Evolutionary conservation across 1,139 yeast genomes (phyloP), one percentile per base, ranked within the genome.

Genomic region (Blastobotrys ciferrii): DNA sequence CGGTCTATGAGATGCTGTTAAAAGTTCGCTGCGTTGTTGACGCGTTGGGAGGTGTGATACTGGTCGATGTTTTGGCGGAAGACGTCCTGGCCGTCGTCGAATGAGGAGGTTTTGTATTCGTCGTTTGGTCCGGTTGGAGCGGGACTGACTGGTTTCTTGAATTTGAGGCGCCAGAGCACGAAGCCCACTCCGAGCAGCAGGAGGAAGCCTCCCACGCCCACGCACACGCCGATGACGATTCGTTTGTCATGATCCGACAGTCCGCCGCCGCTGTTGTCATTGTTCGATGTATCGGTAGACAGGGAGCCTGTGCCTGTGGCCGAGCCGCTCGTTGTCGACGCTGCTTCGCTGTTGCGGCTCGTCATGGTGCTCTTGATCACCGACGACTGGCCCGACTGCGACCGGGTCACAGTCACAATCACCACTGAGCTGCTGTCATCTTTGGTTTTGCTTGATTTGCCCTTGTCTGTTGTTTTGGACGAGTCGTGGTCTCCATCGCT

Each of bases 51-150:
- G n/a, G 58, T 57, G 51, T 68, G 72, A 54, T 67, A 68, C 53
- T 67, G 71, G 52, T 68, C 71, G 47, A 67, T 63, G 49, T 65
- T 67, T 23, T 68, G 69, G 43, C 69, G 52, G 62, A 68, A 68
- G 43, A 67, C 69, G 45, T 68, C 67, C 17, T 55, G 57, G 17
- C 63, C 58, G 15, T 63, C 67, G 32, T 58, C 60, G 32, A 58
- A 53, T 18, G 59, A 54, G 23, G 45, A 32, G 15, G 47, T 42
- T 44, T 49, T 49, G 33, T 25, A 32, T 18, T 37, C 48, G 31
- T 50, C 46, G 37, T 53, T 54, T 5, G 5, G 28, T 18, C 50
- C 55, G n/a, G 48, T 46, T 1, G 55, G 45, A 37, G 45, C 23
- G 37, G 14, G 43, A 44, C 13, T 42, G 36, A 44, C 40, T 3